Evolutionary conservation across 345 rosid species (phyloP).

Genomic region (Hibiscus trionum): DNA sequence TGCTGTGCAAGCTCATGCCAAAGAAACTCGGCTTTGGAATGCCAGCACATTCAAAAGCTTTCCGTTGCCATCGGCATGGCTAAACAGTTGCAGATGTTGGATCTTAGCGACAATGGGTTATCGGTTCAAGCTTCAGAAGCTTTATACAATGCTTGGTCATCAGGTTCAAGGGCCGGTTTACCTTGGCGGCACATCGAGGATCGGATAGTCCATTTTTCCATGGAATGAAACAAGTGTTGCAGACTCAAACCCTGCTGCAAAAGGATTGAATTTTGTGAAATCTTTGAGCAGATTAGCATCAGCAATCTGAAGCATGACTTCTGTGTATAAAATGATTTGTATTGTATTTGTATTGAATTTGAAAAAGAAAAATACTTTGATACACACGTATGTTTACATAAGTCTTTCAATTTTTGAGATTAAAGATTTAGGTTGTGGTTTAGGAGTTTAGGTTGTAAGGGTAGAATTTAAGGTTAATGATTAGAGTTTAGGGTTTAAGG

Average conservation of each 20-base stretch:
- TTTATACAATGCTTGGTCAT: conserved; percentile 58
- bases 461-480: no score
- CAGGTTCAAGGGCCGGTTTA: conserved; percentile 32
- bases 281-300: no score
- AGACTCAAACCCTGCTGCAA: conserved; percentile 61
- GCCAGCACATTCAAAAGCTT: conserved; percentile 39
- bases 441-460: no score
- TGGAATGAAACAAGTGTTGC: conserved; percentile 49
- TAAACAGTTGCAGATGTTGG: conserved; percentile 51
- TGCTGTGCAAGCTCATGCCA: conserved; percentile 45
- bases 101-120: conserved; percentile 70
- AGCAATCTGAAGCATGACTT: no score
- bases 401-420: no score
- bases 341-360: no score
- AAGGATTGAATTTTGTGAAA: conserved; percentile 34
- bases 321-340: no score
- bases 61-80: conserved; percentile 55
- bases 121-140: conserved; percentile 35
- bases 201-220: conserved; percentile 49
- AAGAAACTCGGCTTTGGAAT: conserved; percentile 27
- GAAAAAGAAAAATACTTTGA: no score
- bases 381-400: no score
- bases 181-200: conserved; percentile 52
- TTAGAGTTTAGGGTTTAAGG: no score
- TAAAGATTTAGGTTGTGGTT: no score